Conservation (phyloP, 2,329 filamentous ascomycete genomes). For the Diplodia seriata region DNA sequence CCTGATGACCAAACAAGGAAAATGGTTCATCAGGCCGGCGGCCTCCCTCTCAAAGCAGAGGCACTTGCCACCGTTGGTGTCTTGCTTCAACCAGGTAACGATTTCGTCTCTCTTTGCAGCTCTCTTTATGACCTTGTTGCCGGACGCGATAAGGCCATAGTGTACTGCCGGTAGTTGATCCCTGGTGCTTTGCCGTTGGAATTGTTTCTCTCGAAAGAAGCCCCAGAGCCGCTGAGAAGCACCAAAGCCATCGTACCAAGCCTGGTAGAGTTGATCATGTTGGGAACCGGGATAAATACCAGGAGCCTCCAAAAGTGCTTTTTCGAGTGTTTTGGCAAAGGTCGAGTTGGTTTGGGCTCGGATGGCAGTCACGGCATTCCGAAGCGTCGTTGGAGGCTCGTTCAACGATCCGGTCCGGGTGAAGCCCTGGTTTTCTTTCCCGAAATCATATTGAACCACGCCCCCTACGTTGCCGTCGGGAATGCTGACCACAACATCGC, state of each 20-base stretch:
- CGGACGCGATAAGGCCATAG: slow-evolving; percentile 1
- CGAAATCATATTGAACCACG: slow-evolving; percentile 44
- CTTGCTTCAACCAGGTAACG: slow-evolving; percentile 8
- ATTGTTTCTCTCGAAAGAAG: too few species aligned
- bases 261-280: background rate
- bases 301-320: background rate
- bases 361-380: background rate
- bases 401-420: background rate
- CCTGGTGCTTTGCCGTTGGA: too few species aligned
- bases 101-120: background rate
- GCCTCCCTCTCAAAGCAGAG: slow-evolving; percentile 37
- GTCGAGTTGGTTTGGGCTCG: too few species aligned
- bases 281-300: background rate
- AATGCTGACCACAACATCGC: slow-evolving; percentile 37
- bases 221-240: background rate
- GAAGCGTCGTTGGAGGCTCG: background rate
- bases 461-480: slow-evolving; percentile 34
- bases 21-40: slow-evolving; percentile 36
- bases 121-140: slow-evolving; percentile 1
- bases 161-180: background rate
- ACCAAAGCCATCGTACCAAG: background rate
- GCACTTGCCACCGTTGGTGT: background rate
- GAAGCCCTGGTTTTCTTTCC: slow-evolving; percentile 33
- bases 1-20: slow-evolving; percentile 40
- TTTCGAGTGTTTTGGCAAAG: background rate